Base-by-base conservation (phyloP, 257 asterid species). In the Rehmannia glutinosa region DNA sequence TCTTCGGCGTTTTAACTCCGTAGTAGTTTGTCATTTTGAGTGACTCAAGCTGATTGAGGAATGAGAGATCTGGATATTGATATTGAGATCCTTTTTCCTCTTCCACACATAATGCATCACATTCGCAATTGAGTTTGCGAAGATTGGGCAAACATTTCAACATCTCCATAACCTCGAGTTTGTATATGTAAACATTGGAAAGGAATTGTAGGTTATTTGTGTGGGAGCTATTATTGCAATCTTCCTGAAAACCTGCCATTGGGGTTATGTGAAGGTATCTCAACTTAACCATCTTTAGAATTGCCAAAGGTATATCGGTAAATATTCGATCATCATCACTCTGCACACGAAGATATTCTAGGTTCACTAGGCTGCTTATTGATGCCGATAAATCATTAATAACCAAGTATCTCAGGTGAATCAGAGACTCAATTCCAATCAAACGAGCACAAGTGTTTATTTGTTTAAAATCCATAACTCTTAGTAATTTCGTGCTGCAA, bases 351-450 rank as follows among this genome's bases (percentile, higher is more conserved):
- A 70, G 64, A 70, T 45, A 42, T 58, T 75, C 73, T n/a, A 70
- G 73, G 46, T 64, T 71, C 10, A 41, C 56, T 0, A 71, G 49
- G 27, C 33, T 17, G 50, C 20, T 50, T 25, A 62, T 7, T n/a
- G 65, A 51, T 39, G 21, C 23, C 5, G 49, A 32, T 33, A 71
- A 15, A 28, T 6, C n/a, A 24, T 30, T 6, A 11, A 45, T 12
- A 27, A 47, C 58, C 71, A 71, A 62, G 70, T 52, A 71, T 59
- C 51, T 71, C 47, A 71, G 33, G 39, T 19, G 21, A 39, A 52
- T 17, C 11, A 62, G 30, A 2, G 2, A 1, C 5, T 62, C 56
- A 23, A 64, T 16, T 19, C 19, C 24, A 8, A 30, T 23, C 12
- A 4, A 20, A 24, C 1, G 28, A 2, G 19, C 8, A 9, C n/a